A percentile compares a stretch with the other conserved stretches of the same genome.
phyloP scores from a whole-genome alignment of 2,329 filamentous ascomycete genomes.

The Claviceps cyperi region DNA sequence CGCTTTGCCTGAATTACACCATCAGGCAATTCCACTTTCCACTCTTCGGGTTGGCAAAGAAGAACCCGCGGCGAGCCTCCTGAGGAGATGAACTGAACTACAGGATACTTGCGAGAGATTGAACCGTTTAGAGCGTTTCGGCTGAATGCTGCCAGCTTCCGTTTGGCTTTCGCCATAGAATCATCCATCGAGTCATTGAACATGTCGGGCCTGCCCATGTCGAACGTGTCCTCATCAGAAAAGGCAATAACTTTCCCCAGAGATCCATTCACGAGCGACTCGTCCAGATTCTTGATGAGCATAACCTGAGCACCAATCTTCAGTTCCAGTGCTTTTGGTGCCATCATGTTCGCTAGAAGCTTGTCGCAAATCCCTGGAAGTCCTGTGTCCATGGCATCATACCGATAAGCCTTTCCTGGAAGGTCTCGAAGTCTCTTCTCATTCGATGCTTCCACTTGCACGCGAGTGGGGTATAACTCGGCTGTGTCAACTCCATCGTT shows the following conservation, averaged over 20 bases:
- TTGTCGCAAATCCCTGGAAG: constrained; percentile 60
- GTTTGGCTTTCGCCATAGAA: constrained; percentile 32
- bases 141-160: constrained; percentile 40
- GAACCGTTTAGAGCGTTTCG: constrained; percentile 28
- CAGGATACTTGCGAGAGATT: constrained; percentile 51
- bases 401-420: constrained; percentile 52
- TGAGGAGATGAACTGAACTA: constrained; percentile 67
- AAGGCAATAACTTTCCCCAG: constrained; percentile 59
- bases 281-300: constrained; percentile 99
- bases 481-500: constrained; percentile 59
- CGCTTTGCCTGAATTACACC: constrained; percentile 87
- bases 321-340: constrained; percentile 62
- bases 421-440: constrained; percentile 56
- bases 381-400: constrained; percentile 62
- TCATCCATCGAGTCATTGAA: constrained; percentile 28
- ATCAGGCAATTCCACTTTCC: constrained; percentile 95
- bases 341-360: constrained; percentile 82
- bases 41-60: constrained; percentile 74
- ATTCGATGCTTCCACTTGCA: constrained; percentile 83
- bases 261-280: constrained; percentile 84
- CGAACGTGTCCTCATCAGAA: constrained; percentile 24
- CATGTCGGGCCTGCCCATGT: constrained; percentile 25
- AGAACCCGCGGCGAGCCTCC: constrained; percentile 54
- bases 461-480: constrained; percentile 81
- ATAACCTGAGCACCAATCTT: constrained; percentile 95